Base-by-base conservation (phyloP, 2,329 filamentous ascomycete species). In the Escovopsis weberi region DNA sequence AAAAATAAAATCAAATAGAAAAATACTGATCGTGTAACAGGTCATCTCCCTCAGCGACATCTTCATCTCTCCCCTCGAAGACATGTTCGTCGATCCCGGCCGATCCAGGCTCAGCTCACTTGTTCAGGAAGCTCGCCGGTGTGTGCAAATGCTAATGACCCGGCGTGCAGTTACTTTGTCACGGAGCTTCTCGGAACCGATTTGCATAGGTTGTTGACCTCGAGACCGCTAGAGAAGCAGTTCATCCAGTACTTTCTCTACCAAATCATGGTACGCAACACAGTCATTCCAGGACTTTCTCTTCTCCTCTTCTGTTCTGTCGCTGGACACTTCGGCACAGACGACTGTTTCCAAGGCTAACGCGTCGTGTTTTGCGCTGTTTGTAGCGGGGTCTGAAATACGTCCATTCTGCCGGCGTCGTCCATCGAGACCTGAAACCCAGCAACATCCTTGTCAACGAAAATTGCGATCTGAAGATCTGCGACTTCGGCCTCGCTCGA, bases 181-280 rank as follows among this genome's bases (percentile, higher is more conserved):
- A 98, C 91, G 55, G 91, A 98, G 66, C 79, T 98, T 45, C 77
- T 98, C 50, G 91, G 91, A 45, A 98, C 91, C 57, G 91, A 98
- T 64, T 74, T 98, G 50, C 91, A 98, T 68, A 81, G 91, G 51
- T 77, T 98, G 48, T 77, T 98, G 54, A 96, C 89, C 40, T 96
- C 91, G 39, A 75, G 91, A 60, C 91, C 91, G 23, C 78, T 98
- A 42, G 91, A 98, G 74, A 96, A 94, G 69, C 91, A 98, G 65
- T 98, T 98, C 65, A 96, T 98, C 57, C 91, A 98, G 69, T 98
- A 98, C 69, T 98, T 98, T 63, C 76, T 98, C 47, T 98, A 98
- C 66, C 91, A 98, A 67, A 98, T 98, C 57, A 77, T 96, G 72
- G 89, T 95, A 68, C 56, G 82, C 51, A 30, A 32, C 41, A 35